A percentile compares a stretch with the other conserved stretches of the same genome.
Evolutionary conservation across 1,139 yeast genomes (phyloP).

Genomic region (Taphrina populina): DNA sequence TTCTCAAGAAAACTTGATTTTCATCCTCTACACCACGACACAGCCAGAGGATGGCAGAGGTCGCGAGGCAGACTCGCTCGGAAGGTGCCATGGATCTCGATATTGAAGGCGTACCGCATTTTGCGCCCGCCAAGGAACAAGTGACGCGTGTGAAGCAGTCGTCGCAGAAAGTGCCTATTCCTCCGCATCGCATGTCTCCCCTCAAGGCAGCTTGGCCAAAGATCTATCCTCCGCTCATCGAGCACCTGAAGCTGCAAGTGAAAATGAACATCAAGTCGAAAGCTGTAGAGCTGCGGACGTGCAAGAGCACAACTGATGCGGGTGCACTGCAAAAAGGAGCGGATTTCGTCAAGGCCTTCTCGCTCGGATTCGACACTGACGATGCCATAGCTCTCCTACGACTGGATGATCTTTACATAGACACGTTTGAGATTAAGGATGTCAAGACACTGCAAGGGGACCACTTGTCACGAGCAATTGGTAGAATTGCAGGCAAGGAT

Average conservation of each 20-base stretch:
- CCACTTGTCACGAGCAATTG: slow-evolving; percentile 96
- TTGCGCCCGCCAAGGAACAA: slow-evolving; percentile 60
- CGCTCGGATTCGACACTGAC: slow-evolving; percentile 93
- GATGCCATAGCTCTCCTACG: slow-evolving; percentile 93
- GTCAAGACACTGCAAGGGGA: slow-evolving; percentile 94
- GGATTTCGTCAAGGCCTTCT: slow-evolving; percentile 90
- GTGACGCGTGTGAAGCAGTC: slow-evolving; percentile 76
- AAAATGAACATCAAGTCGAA: slow-evolving; percentile 82
- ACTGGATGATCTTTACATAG: slow-evolving; percentile 92
- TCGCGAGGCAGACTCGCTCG: no score
- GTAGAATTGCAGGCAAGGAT: slow-evolving; percentile 99
- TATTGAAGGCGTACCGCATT: slow-evolving; percentile 86
- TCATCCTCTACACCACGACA: no score
- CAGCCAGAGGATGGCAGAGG: no score
- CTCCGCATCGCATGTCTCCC: slow-evolving; percentile 96
- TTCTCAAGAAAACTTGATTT: no score
- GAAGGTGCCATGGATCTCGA: slow-evolving; percentile 61
- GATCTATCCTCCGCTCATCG: slow-evolving; percentile 92
- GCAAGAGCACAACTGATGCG: slow-evolving; percentile 77
- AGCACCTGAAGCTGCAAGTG: slow-evolving; percentile 88
- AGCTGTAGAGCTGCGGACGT: slow-evolving; percentile 83
- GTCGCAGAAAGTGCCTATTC: slow-evolving; percentile 84
- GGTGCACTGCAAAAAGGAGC: slow-evolving; percentile 98
- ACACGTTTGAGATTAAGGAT: slow-evolving; percentile 94
- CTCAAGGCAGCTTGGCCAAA: slow-evolving; percentile 86